These are phyloP conservation scores for Tubosaeta sp. DNA, from an alignment of 768 basidiomycete genomes.

Conservation along the genomic window DNA sequence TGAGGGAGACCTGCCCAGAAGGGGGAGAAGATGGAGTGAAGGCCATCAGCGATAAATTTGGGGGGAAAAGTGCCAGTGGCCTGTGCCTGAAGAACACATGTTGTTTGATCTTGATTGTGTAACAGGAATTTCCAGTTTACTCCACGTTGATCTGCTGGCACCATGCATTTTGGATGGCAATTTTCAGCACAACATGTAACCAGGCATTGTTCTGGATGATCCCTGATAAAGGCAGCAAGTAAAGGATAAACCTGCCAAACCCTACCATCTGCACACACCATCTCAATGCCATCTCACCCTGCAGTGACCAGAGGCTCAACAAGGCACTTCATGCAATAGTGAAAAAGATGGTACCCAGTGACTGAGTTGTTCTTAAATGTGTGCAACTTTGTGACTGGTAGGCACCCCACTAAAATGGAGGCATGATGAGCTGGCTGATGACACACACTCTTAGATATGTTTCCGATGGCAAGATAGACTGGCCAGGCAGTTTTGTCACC, in stretches of 20 bases:
- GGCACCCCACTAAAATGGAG: no score
- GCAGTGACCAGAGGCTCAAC: not conserved
- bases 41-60: not conserved
- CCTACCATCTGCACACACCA: conserved; percentile 1
- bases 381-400: not conserved
- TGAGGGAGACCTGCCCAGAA: conserved; percentile 3
- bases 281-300: not conserved
- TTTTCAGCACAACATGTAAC: not conserved
- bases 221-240: not conserved
- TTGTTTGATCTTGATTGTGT: not conserved
- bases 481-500: no score
- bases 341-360: not conserved
- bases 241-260: not conserved
- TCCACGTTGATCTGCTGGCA: not conserved
- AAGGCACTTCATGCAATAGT: not conserved
- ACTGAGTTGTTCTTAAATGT: not conserved
- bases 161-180: not conserved
- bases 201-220: conserved; percentile 4
- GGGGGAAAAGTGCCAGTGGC: not conserved
- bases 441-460: no score
- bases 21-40: not conserved
- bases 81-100: not conserved
- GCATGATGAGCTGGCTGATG: no score
- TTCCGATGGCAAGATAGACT: no score
- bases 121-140: not conserved